A percentile compares a stretch with the other conserved stretches of the same genome.
Evolutionary conservation across 441 rosid genomes (phyloP).

Genomic region (Erodium trifolium): DNA sequence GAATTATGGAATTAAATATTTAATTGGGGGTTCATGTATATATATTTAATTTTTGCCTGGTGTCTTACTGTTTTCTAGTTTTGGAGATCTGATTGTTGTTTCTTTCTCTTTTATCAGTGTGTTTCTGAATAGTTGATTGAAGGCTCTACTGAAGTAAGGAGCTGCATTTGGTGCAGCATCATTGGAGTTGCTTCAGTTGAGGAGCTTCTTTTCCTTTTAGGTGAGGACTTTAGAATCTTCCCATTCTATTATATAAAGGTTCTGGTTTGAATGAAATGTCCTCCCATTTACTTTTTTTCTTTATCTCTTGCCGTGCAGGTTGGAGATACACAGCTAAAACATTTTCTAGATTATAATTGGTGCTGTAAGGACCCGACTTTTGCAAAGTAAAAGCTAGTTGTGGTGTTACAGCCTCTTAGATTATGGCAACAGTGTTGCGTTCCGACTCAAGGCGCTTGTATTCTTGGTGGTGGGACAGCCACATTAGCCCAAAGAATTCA

Average conservation of each 20-base stretch:
- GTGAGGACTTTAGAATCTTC: background rate
- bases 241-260: slow-evolving; percentile 10
- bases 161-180: slow-evolving; percentile 18
- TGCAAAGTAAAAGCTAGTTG: slow-evolving; percentile 39
- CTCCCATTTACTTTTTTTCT: slow-evolving; percentile 16
- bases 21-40: background rate
- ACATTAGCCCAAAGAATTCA: slow-evolving; percentile 63
- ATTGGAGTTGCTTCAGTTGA: slow-evolving; percentile 20
- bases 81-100: slow-evolving; percentile 24
- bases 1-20: background rate
- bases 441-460: slow-evolving; percentile 50
- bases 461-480: slow-evolving; percentile 90
- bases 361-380: slow-evolving; percentile 34
- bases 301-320: slow-evolving; percentile 1
- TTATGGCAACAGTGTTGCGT: slow-evolving; percentile 39
- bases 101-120: slow-evolving; percentile 10
- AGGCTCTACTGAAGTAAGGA: slow-evolving; percentile 12
- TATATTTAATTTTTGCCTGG: too few species aligned
- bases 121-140: slow-evolving; percentile 19
- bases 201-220: slow-evolving; percentile 18
- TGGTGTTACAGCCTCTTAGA: slow-evolving; percentile 28
- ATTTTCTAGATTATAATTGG: slow-evolving; percentile 32
- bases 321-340: too few species aligned
- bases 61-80: background rate
- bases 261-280: slow-evolving; percentile 15